phyloP scores from a whole-genome alignment of 306 rosid genomes.

The Aeschynomene evenia region DNA sequence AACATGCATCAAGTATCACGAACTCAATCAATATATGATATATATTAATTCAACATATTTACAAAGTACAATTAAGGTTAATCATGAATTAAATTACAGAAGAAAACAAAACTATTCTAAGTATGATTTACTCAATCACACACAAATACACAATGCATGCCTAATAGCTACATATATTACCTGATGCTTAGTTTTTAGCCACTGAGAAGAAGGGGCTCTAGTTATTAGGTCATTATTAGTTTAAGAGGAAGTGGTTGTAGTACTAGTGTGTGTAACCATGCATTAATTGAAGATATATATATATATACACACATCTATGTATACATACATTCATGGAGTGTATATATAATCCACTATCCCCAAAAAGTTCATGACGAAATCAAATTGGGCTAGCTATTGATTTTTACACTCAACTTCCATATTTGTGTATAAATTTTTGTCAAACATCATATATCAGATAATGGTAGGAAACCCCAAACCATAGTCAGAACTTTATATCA shows the following conservation, averaged over 20 bases:
- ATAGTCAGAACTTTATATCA: no score
- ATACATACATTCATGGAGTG: neutral
- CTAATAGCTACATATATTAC: neutral
- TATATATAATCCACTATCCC: neutral
- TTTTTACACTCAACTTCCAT: neutral
- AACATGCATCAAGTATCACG: neutral
- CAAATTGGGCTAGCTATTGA: conserved; percentile 1
- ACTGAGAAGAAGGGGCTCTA: neutral
- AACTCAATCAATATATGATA: no score
- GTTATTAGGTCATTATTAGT: no score
- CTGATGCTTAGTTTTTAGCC: neutral
- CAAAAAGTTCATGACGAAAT: conserved; percentile 11
- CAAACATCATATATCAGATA: no score
- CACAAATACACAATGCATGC: no score
- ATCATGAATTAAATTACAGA: neutral
- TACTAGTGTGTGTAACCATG: neutral
- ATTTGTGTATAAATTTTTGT: neutral
- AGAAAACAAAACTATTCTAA: neutral
- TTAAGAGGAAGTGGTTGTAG: neutral
- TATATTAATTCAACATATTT: no score
- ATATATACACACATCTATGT: neutral
- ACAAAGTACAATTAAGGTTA: neutral
- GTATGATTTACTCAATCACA: no score
- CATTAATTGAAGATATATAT: neutral
- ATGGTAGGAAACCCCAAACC: no score